Evolutionary conservation across 1,284 basidiomycete genomes (phyloP).

Genomic region (Ustilago trichophora): DNA sequence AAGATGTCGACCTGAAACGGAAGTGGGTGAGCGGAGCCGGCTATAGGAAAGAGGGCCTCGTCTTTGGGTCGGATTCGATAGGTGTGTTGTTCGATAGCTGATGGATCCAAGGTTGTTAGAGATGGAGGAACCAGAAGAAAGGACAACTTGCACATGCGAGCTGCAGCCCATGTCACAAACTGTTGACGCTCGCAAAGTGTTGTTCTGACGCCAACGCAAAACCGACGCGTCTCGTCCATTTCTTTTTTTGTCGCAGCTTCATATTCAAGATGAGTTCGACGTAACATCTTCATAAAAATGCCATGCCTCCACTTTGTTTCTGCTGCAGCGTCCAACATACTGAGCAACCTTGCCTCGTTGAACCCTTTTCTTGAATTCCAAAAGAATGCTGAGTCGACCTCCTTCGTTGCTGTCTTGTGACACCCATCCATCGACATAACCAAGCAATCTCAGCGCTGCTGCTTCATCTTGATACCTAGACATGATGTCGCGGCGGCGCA

Average conservation of each 20-base stretch:
- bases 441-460: too few relatives aligned
- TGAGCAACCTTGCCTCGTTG: too few relatives aligned
- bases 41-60: background rate
- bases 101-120: too few relatives aligned
- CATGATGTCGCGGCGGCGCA: slow-evolving; percentile 12
- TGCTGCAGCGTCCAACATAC: background rate
- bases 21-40: background rate
- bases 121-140: too few relatives aligned
- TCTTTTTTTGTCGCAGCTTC: too few relatives aligned
- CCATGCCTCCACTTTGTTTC: slow-evolving; percentile 37
- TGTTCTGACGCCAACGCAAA: slow-evolving; percentile 7
- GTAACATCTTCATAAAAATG: background rate
- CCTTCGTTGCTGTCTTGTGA: background rate
- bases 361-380: too few relatives aligned
- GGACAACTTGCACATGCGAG: too few relatives aligned
- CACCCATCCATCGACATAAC: background rate
- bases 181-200: slow-evolving; percentile 9
- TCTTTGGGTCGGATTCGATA: too few relatives aligned
- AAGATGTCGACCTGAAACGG: too few relatives aligned
- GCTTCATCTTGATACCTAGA: too few relatives aligned
- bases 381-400: slow-evolving; percentile 18
- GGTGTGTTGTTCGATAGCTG: too few relatives aligned
- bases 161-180: too few relatives aligned
- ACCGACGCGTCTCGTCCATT: slow-evolving; percentile 28
- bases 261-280: background rate